Percentiles rank a stretch among this genome's conserved stretches.
These are phyloP conservation scores for Beauveria australis DNA, from an alignment of 2,329 filamentous ascomycete species.

Conservation along the genomic window DNA sequence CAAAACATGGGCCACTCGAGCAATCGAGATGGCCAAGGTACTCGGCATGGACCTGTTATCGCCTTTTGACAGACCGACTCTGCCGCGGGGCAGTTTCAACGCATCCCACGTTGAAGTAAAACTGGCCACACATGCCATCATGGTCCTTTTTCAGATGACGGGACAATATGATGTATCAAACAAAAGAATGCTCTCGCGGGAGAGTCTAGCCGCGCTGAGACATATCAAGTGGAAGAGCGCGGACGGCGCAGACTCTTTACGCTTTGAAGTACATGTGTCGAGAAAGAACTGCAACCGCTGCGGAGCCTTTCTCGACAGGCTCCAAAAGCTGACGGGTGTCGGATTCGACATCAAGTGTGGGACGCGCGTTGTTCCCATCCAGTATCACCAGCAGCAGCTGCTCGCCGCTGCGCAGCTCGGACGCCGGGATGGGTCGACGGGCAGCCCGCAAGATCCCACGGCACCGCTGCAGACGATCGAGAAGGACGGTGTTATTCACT, in stretches of 20 bases:
- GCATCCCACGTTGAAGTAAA: slow-evolving; percentile 34
- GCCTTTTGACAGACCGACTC: slow-evolving; percentile 20
- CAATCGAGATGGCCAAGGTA: slow-evolving; percentile 20
- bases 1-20: slow-evolving; percentile 23
- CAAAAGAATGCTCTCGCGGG: slow-evolving; percentile 14
- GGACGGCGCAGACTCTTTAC: slow-evolving; percentile 12
- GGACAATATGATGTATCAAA: neutral
- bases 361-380: slow-evolving; percentile 16
- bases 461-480: neutral
- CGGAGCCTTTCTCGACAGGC: slow-evolving; percentile 17
- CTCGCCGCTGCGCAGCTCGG: neutral
- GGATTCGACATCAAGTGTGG: slow-evolving; percentile 21
- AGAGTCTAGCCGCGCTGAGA: slow-evolving; percentile 18
- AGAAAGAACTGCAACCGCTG: slow-evolving; percentile 25
- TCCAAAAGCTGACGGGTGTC: slow-evolving; percentile 22
- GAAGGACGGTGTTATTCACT: neutral
- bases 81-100: slow-evolving; percentile 16
- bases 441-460: no score
- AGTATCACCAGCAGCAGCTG: neutral
- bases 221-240: slow-evolving; percentile 18
- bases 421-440: no score
- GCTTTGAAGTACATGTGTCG: slow-evolving; percentile 28
- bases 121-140: slow-evolving; percentile 26
- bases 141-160: slow-evolving; percentile 17
- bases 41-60: slow-evolving; percentile 23